Percentiles rank a stretch among this genome's conserved stretches.
Evolutionary conservation across 2,329 filamentous ascomycete species (phyloP).

Genomic region (Fusarium pininemorale): DNA sequence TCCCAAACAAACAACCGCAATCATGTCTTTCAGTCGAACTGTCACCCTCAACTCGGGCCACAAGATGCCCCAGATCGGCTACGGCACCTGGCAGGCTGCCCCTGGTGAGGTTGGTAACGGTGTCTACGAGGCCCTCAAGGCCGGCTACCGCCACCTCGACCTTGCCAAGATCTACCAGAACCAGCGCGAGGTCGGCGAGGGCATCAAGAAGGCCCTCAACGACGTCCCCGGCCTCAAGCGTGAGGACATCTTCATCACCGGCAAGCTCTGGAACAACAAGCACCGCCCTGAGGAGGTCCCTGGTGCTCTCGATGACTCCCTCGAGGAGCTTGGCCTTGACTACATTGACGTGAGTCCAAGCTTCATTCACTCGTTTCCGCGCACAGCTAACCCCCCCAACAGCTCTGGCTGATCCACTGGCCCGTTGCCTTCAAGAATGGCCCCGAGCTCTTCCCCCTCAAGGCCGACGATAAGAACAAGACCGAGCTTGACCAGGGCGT

Average conservation of each 20-base stretch:
- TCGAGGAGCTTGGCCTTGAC: constrained; percentile 64
- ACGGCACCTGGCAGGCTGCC: constrained; percentile 73
- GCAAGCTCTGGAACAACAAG: constrained; percentile 71
- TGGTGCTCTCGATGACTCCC: constrained; percentile 63
- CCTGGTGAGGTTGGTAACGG: constrained; percentile 71
- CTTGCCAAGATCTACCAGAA: constrained; percentile 69
- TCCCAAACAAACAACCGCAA: constrained; percentile 14
- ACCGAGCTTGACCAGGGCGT: constrained; percentile 56
- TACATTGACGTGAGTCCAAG: constrained; percentile 61
- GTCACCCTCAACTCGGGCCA: constrained; percentile 71
- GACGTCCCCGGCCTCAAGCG: constrained; percentile 63
- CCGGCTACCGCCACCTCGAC: constrained; percentile 71
- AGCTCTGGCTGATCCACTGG: constrained; percentile 72
- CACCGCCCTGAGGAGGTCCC: constrained; percentile 69
- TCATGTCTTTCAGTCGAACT: constrained; percentile 65
- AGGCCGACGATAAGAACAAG: constrained; percentile 46
- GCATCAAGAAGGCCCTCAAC: constrained; percentile 58
- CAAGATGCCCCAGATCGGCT: constrained; percentile 69
- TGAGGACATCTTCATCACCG: constrained; percentile 69
- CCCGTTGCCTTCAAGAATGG: constrained; percentile 58
- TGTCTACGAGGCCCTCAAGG: constrained; percentile 70
- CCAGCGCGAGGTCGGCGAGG: constrained; percentile 66
- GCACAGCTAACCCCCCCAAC: not conserved
- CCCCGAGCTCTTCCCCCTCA: constrained; percentile 57
- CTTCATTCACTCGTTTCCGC: not conserved